A percentile compares a stretch with the other conserved stretches of the same genome.
These are phyloP conservation scores for Alloteropsis angusta DNA, from an alignment of 202 grass and related monocot species.

Conservation along the genomic window DNA sequence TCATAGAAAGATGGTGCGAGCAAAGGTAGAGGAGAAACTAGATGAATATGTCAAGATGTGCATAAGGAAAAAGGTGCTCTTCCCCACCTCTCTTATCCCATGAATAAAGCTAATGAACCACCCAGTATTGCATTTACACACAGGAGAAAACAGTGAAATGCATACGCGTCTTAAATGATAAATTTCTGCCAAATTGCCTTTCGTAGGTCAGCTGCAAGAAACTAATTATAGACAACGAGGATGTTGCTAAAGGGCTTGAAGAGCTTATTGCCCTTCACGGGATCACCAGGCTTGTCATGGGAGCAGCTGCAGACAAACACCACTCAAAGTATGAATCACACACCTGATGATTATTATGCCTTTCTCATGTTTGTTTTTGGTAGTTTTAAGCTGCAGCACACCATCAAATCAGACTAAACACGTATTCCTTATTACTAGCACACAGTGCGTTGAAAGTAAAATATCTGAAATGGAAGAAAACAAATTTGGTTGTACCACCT, in stretches of 20 bases:
- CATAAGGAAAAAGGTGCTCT: slow-evolving; percentile 36
- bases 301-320: slow-evolving; percentile 68
- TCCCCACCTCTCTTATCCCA: neutral
- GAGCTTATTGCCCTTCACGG: slow-evolving; percentile 49
- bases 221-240: slow-evolving; percentile 51
- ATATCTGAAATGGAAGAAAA: neutral
- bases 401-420: neutral
- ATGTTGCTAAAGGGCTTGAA: slow-evolving; percentile 62
- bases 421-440: neutral
- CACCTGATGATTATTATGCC: neutral
- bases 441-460: neutral
- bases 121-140: neutral
- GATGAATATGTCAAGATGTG: slow-evolving; percentile 42
- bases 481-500: neutral
- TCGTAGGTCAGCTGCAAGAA: slow-evolving; percentile 49
- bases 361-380: neutral
- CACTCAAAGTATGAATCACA: slow-evolving; percentile 59
- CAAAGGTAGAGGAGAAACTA: slow-evolving; percentile 30
- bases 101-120: neutral
- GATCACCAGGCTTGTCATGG: slow-evolving; percentile 61
- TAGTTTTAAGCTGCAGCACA: neutral
- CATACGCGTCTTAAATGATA: neutral
- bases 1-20: slow-evolving; percentile 29
- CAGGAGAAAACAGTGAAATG: neutral
- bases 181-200: neutral